These are phyloP conservation scores for Rasamsonia emersonii DNA, from an alignment of 2,329 filamentous ascomycete genomes.

Conservation along the genomic window DNA sequence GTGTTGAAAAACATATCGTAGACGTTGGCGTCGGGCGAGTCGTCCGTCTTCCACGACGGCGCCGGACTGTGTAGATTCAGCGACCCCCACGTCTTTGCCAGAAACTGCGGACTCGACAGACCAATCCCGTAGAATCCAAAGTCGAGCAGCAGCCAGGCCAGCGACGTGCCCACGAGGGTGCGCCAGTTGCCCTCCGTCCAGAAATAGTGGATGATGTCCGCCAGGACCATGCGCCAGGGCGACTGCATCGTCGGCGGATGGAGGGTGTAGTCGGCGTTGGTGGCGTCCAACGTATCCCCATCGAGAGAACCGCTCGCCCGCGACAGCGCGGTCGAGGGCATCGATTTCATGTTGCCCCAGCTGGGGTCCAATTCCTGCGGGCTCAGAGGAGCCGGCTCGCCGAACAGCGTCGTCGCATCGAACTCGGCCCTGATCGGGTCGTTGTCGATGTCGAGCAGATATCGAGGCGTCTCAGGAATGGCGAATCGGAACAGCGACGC, in stretches of 20 bases:
- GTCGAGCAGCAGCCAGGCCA: slow-evolving; percentile 49
- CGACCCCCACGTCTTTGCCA: slow-evolving; percentile 33
- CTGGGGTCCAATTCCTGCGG: slow-evolving; percentile 13
- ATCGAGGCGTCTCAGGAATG: slow-evolving; percentile 58
- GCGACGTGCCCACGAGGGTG: slow-evolving; percentile 37
- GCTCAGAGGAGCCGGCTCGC: slow-evolving; percentile 21
- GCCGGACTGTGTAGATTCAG: slow-evolving; percentile 19
- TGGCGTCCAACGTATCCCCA: slow-evolving; percentile 14
- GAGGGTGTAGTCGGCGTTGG: slow-evolving; percentile 15
- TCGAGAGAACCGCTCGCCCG: slow-evolving; percentile 17
- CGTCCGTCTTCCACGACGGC: slow-evolving; percentile 30
- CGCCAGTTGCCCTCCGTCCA: slow-evolving; percentile 37
- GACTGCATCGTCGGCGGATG: slow-evolving; percentile 33
- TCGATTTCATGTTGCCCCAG: slow-evolving; percentile 4
- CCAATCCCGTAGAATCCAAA: slow-evolving; percentile 52
- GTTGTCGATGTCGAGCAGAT: slow-evolving; percentile 56
- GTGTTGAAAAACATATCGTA: slow-evolving; percentile 32
- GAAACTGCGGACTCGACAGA: slow-evolving; percentile 35
- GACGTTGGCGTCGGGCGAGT: slow-evolving; percentile 32
- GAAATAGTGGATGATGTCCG: slow-evolving; percentile 34
- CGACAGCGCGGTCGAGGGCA: background rate
- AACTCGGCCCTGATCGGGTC: slow-evolving; percentile 51
- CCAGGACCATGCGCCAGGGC: slow-evolving; percentile 30
- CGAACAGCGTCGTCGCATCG: slow-evolving; percentile 53
- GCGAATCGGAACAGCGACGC: slow-evolving; percentile 60